Conservation (phyloP, 768 basidiomycete genomes). For the Suillus alpinus region DNA sequence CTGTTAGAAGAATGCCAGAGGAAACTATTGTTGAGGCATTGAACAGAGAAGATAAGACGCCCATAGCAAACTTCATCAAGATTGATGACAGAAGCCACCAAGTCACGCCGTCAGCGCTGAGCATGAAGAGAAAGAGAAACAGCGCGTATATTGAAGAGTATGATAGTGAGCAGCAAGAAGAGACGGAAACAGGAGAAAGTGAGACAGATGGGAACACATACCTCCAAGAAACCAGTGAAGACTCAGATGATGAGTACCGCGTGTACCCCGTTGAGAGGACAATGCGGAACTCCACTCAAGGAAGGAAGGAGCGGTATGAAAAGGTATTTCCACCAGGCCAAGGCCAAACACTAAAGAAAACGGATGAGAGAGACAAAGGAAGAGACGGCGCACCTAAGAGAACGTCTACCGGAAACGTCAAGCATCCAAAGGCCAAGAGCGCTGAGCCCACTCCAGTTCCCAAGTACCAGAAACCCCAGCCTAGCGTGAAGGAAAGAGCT, state of each 20-base stretch:
- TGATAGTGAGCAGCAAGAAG: background rate
- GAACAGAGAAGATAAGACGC: background rate
- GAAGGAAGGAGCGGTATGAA: background rate
- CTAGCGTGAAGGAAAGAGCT: no score
- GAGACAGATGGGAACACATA: no score
- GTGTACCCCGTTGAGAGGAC: background rate
- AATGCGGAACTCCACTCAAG: background rate
- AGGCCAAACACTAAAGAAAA: background rate
- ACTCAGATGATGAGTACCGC: background rate
- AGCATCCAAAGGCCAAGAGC: background rate
- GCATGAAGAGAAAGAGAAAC: no score
- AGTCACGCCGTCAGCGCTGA: no score
- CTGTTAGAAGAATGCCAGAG: background rate
- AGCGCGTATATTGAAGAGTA: background rate
- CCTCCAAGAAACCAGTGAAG: background rate
- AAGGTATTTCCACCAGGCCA: background rate
- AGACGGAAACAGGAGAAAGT: background rate
- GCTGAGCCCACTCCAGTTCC: background rate
- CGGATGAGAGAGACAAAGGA: background rate
- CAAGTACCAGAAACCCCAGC: no score
- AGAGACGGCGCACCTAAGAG: background rate
- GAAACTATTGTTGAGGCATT: background rate
- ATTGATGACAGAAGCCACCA: background rate
- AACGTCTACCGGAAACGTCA: no score
- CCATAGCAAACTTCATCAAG: background rate